Evolutionary conservation across 805 yeast species (phyloP).

Genomic region (Sugiyamaella valdiviana): DNA sequence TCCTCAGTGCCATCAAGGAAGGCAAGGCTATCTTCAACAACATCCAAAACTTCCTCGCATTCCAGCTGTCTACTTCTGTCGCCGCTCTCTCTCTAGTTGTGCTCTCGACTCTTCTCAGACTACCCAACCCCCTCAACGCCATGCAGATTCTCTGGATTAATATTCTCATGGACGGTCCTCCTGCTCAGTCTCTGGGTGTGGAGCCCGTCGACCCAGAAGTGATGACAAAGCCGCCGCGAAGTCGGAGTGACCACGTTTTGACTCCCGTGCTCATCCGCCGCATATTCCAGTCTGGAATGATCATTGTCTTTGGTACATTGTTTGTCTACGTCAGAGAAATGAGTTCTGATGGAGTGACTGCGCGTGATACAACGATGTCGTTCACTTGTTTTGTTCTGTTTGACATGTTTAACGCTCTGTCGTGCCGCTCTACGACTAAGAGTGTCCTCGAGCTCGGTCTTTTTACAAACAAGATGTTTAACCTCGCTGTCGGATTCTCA

Average conservation of each 20-base stretch:
- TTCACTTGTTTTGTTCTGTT: slow-evolving; percentile 93
- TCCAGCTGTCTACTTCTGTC: slow-evolving; percentile 91
- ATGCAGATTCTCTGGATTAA: slow-evolving; percentile 98
- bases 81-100: slow-evolving; percentile 92
- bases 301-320: slow-evolving; percentile 80
- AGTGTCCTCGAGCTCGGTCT: slow-evolving; percentile 79
- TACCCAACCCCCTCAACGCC: slow-evolving; percentile 93
- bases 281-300: slow-evolving; percentile 66
- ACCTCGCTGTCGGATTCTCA: slow-evolving; percentile 84
- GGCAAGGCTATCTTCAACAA: slow-evolving; percentile 96
- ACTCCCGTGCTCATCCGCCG: slow-evolving; percentile 64
- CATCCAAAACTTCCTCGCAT: slow-evolving; percentile 89
- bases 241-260: slow-evolving; percentile 76
- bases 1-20: slow-evolving; percentile 87
- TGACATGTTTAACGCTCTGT: slow-evolving; percentile 94
- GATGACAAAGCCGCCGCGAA: slow-evolving; percentile 94
- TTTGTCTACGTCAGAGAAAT: slow-evolving; percentile 81
- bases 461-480: slow-evolving; percentile 79
- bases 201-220: slow-evolving; percentile 96
- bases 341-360: slow-evolving; percentile 72
- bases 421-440: slow-evolving; percentile 84
- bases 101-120: slow-evolving; percentile 73
- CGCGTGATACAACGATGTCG: slow-evolving; percentile 98
- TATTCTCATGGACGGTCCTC: slow-evolving; percentile 98
- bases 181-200: slow-evolving; percentile 95